Percentiles rank a stretch among this genome's conserved stretches.
Evolutionary conservation across 257 asterid species (phyloP).

Genomic region (Anisodus acutangulus): DNA sequence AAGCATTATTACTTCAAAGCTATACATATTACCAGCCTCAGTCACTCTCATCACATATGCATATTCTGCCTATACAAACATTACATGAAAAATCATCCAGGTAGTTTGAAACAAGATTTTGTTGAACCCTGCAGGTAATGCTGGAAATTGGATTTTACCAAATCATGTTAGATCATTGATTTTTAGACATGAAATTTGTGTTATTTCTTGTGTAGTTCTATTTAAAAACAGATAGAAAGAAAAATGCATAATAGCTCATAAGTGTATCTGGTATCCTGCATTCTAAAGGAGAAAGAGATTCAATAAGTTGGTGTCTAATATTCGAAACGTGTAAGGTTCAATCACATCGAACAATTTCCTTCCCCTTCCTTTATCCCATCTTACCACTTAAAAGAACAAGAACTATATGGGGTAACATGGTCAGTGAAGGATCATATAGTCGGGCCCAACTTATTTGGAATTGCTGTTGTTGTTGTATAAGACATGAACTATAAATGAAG

Average conservation of each 20-base stretch:
- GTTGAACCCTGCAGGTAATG: not conserved
- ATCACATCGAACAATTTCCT: not conserved
- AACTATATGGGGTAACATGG: not conserved
- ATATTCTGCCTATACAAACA: slow-evolving; percentile 25
- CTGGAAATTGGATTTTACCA: not conserved
- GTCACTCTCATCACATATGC: slow-evolving; percentile 29
- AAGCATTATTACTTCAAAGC: slow-evolving; percentile 29
- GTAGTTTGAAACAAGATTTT: not conserved
- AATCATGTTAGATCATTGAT: not conserved
- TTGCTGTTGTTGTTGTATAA: not conserved
- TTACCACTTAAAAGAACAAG: not conserved
- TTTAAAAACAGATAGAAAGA: not conserved
- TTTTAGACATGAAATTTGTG: not conserved
- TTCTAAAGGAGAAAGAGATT: not conserved
- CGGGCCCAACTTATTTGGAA: not conserved
- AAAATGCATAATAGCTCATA: not conserved
- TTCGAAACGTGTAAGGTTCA: not conserved
- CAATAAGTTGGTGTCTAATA: not conserved
- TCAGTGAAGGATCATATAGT: not conserved
- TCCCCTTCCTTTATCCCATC: slow-evolving; percentile 12
- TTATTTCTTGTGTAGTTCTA: no score
- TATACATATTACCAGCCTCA: slow-evolving; percentile 30
- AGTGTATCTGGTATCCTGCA: not conserved
- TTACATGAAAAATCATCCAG: slow-evolving; percentile 2
- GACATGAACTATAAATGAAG: not conserved